These are phyloP conservation scores for Hypoxylon sp. DNA, from an alignment of 2,329 filamentous ascomycete genomes.

Conservation along the genomic window DNA sequence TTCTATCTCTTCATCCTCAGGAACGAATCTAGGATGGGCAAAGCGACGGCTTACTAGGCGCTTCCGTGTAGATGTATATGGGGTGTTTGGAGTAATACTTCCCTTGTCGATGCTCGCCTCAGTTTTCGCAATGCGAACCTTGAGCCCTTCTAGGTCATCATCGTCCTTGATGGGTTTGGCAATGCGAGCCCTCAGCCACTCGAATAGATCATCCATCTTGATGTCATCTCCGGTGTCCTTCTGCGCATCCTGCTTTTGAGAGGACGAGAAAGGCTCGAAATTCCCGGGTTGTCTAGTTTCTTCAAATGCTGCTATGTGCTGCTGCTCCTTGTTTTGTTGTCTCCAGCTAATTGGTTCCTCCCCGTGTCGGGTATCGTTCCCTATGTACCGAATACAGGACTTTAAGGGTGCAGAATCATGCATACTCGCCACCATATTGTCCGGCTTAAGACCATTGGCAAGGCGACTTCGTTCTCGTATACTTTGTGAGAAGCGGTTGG, in stretches of 20 bases:
- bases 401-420: neutral
- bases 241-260: neutral
- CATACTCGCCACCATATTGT: neutral
- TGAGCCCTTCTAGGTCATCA: no score
- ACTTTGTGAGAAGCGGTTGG: constrained; percentile 17
- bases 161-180: no score
- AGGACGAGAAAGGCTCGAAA: constrained; percentile 36
- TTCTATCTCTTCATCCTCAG: neutral
- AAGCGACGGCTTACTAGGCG: constrained; percentile 1
- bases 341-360: constrained; percentile 32
- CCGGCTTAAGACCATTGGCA: neutral
- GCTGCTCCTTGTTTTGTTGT: neutral
- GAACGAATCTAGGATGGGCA: neutral
- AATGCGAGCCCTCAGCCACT: no score
- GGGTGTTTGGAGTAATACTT: neutral
- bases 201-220: no score
- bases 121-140: neutral
- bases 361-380: constrained; percentile 26
- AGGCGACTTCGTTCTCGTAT: constrained; percentile 28
- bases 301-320: constrained; percentile 25
- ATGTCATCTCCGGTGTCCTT: neutral
- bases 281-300: constrained; percentile 32
- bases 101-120: neutral
- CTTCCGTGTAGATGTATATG: neutral
- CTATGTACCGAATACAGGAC: constrained; percentile 23